A percentile compares a stretch with the other conserved stretches of the same genome.
These are phyloP conservation scores for Paramyrothecium roridum DNA, from an alignment of 2,329 filamentous ascomycete genomes.

Conservation along the genomic window DNA sequence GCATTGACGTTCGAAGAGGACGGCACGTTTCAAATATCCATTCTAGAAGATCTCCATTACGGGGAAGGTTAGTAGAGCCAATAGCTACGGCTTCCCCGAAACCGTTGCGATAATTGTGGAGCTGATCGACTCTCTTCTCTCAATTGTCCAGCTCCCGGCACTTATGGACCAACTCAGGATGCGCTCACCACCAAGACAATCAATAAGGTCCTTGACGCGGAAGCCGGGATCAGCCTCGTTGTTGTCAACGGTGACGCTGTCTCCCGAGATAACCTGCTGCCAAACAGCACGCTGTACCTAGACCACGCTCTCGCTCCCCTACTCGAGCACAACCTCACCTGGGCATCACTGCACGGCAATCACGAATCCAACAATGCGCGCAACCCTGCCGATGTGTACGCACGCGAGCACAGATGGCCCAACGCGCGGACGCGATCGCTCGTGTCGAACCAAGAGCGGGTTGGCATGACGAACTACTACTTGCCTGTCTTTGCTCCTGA, in stretches of 20 bases:
- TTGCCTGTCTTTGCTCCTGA: conserved; percentile 32
- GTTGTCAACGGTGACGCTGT: conserved; percentile 57
- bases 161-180: conserved; percentile 9
- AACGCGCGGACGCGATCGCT: background rate
- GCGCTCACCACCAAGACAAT: conserved; percentile 6
- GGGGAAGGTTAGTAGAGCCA: conserved; percentile 59
- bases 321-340: conserved; percentile 40
- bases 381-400: conserved; percentile 4
- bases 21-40: conserved; percentile 49
- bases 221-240: conserved; percentile 33
- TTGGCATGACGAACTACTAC: conserved; percentile 40
- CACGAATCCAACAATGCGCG: conserved; percentile 44
- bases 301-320: conserved; percentile 47
- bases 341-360: conserved; percentile 60
- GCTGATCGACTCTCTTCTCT: background rate
- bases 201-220: conserved; percentile 4
- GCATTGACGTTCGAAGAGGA: conserved; percentile 32
- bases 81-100: background rate
- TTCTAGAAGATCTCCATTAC: conserved; percentile 71
- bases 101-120: background rate
- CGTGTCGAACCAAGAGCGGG: background rate
- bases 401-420: background rate
- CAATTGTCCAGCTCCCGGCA: conserved; percentile 5
- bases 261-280: conserved; percentile 47
- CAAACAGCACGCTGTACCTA: conserved; percentile 44